Percentiles rank a stretch among this genome's conserved stretches.
Evolutionary conservation across 192 early-diverging fungal species (phyloP).

Genomic region (Linderina pennispora): DNA sequence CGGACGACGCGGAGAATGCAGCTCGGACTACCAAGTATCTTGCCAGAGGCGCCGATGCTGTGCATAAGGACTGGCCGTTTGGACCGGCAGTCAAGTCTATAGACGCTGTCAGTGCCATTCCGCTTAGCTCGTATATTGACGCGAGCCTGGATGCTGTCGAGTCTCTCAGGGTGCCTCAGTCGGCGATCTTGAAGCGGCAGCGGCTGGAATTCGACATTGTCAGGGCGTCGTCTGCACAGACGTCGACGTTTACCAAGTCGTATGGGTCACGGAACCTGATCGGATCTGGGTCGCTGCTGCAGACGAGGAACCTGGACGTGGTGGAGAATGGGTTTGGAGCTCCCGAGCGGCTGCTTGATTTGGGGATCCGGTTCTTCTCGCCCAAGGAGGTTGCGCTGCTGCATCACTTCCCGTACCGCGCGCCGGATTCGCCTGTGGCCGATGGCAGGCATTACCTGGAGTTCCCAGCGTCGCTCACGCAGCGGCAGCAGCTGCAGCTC

Average conservation of each 20-base stretch:
- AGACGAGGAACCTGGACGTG: constrained; percentile 68
- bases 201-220: constrained; percentile 36
- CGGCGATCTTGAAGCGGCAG: constrained; percentile 25
- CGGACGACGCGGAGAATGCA: neutral
- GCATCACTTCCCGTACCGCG: constrained; percentile 65
- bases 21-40: constrained; percentile 13
- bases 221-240: constrained; percentile 7
- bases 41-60: constrained; percentile 8
- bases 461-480: constrained; percentile 18
- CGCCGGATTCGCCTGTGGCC: neutral
- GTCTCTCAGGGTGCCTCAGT: constrained; percentile 14
- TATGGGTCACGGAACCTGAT: constrained; percentile 78
- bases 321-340: constrained; percentile 57
- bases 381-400: constrained; percentile 74
- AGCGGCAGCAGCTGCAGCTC: constrained; percentile 32
- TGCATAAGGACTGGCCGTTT: constrained; percentile 30
- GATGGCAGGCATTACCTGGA: constrained; percentile 4
- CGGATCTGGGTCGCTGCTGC: constrained; percentile 71
- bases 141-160: neutral
- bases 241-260: constrained; percentile 62
- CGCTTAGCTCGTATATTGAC: constrained; percentile 21
- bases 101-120: neutral
- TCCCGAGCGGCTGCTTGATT: constrained; percentile 54
- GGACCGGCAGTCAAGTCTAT: constrained; percentile 5
- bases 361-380: constrained; percentile 77